Evolutionary conservation across 2,329 filamentous ascomycete species (phyloP), one percentile per base, ranked within the genome.

Genomic region (Aureobasidium sp.): DNA sequence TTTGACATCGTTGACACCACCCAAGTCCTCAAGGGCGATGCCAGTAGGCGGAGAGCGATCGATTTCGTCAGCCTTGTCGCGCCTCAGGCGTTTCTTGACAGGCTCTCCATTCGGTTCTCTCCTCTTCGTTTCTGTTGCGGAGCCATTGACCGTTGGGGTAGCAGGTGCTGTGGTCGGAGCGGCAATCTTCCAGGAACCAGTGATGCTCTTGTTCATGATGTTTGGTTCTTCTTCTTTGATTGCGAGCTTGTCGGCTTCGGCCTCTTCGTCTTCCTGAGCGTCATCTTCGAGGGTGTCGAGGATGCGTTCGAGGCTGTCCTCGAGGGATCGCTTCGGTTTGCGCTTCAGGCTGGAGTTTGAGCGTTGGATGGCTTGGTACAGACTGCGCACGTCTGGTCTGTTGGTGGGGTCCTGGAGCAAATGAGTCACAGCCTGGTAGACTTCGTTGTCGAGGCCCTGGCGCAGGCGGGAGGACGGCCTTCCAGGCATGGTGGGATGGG

Each of bases 331-430:
- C 73, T 94, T 95, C 40, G 90, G 90, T 65, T 88, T 85, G 23
- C 94, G 81, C 64, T 89, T 90, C 23, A 97, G 75, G 57, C 88
- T 91, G 0, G 91, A 95, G 71, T 96, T 96, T 15, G 91, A 96
- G 54, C 79, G 77, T 67, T 91, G 89, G 63, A 97, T 90, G 61
- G 83, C 84, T 40, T 91, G 86, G 70, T 94, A 96, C 1, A 95
- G 81, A 2, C 77, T 74, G 2, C 80, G 74, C 3, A 87, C 77
- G 1, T 83, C 85, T 7, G 88, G 75, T 33, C 71, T 68, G 50
- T 80, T 75, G 10, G 11, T 35, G 54, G 83, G 81, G 55, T 86
- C 83, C 62, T 90, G 87, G 59, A 89, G 81, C 57, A 93, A 79
- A 72, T 90, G 94, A 65, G 84, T 83, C 38, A 95, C 82, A 38